phyloP scores from a whole-genome alignment of 768 basidiomycete species.

The Phanerodontia chrysosporium region DNA sequence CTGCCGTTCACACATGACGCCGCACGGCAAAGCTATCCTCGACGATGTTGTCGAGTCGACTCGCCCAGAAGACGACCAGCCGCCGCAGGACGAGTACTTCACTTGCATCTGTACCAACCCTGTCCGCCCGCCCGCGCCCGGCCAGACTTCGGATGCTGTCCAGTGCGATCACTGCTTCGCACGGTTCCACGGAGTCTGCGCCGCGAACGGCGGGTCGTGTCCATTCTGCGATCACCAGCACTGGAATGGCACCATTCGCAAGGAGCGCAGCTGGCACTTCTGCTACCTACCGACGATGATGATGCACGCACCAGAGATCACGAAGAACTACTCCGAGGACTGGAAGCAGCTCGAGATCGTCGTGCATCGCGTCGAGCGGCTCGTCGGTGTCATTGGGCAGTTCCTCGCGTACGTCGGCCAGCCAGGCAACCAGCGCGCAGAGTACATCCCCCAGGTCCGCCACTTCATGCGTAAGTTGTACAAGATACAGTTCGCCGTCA shows the following conservation, averaged over 20 bases:
- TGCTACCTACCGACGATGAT: constrained; percentile 73
- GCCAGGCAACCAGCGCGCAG: constrained; percentile 65
- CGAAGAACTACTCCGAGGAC: constrained; percentile 72
- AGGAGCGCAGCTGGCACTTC: constrained; percentile 81
- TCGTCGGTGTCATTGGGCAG: constrained; percentile 72
- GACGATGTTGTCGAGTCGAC: constrained; percentile 76
- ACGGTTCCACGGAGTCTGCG: constrained; percentile 81
- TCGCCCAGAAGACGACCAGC: constrained; percentile 71
- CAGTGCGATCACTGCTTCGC: constrained; percentile 90
- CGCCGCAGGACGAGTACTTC: constrained; percentile 76
- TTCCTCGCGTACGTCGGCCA: constrained; percentile 72
- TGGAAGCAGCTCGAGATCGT: constrained; percentile 80
- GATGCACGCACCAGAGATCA: constrained; percentile 69
- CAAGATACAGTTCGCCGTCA: constrained; percentile 86
- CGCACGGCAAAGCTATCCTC: constrained; percentile 61
- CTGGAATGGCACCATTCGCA: constrained; percentile 83
- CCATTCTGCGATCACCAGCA: constrained; percentile 91
- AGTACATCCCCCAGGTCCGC: constrained; percentile 77
- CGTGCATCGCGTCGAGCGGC: constrained; percentile 73
- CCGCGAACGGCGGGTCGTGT: constrained; percentile 85
- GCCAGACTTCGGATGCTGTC: constrained; percentile 74
- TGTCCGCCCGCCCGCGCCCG: constrained; percentile 76
- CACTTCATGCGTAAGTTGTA: constrained; percentile 90
- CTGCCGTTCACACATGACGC: constrained; percentile 58
- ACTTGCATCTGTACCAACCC: constrained; percentile 79